phyloP scores from a whole-genome alignment of 108 stramenopile genomes.

The Cyclotella baltica region DNA sequence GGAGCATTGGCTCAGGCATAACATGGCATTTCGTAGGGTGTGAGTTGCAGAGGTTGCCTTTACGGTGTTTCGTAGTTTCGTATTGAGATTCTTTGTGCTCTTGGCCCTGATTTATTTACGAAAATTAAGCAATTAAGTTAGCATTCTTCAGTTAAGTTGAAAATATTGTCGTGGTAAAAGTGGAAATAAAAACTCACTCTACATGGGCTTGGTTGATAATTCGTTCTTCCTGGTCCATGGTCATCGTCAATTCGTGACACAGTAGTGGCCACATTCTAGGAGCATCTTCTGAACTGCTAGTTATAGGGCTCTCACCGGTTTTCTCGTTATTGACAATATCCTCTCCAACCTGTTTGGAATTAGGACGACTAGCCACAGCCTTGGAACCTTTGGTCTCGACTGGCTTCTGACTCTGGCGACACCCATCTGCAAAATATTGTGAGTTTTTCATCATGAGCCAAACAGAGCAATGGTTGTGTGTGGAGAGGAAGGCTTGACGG shows the following conservation, averaged over 20 bases:
- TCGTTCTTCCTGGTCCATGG: slow-evolving; percentile 88
- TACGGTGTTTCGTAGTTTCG: slow-evolving; percentile 56
- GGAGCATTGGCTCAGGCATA: slow-evolving; percentile 62
- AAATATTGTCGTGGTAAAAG: not conserved
- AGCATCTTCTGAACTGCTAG: slow-evolving; percentile 52
- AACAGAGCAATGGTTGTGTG: slow-evolving; percentile 74
- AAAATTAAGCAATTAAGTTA: not conserved
- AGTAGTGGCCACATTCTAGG: slow-evolving; percentile 80
- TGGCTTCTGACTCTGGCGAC: slow-evolving; percentile 21
- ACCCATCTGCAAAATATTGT: slow-evolving; percentile 60
- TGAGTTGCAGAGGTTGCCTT: slow-evolving; percentile 61
- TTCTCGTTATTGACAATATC: slow-evolving; percentile 67
- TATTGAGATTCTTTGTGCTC: slow-evolving; percentile 39
- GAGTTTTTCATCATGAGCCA: slow-evolving; percentile 73
- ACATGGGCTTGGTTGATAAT: slow-evolving; percentile 58
- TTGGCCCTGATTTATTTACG: slow-evolving; percentile 14
- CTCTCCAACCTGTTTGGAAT: slow-evolving; percentile 88
- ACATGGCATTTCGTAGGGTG: slow-evolving; percentile 63
- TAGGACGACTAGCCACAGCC: slow-evolving; percentile 62
- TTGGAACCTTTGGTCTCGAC: slow-evolving; percentile 19
- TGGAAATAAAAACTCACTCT: slow-evolving; percentile 48
- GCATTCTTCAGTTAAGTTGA: no score
- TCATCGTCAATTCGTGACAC: slow-evolving; percentile 84
- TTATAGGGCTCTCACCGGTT: slow-evolving; percentile 20
- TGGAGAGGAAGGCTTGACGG: slow-evolving; percentile 65